phyloP scores from a whole-genome alignment of 2,329 filamentous ascomycete species.

The Trichoderma breve region DNA sequence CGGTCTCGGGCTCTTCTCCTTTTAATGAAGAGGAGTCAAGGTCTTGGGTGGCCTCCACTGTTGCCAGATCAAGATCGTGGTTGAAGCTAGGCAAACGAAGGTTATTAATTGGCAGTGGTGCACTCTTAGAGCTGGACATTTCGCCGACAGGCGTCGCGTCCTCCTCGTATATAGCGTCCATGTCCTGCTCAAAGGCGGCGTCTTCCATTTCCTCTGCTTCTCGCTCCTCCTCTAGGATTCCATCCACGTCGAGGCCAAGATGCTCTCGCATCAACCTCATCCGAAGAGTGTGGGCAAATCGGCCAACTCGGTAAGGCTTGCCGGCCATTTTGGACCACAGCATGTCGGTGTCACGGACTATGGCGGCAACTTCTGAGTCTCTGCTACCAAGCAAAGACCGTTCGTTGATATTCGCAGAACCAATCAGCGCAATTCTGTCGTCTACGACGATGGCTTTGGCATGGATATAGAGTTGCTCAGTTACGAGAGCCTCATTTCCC shows the following conservation, averaged over 20 bases:
- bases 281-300: constrained; percentile 88
- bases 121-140: constrained; percentile 35
- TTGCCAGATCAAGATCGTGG: constrained; percentile 52
- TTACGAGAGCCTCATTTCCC: constrained; percentile 78
- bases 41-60: constrained; percentile 50
- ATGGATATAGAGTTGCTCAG: constrained; percentile 97
- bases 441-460: constrained; percentile 97
- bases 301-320: constrained; percentile 81
- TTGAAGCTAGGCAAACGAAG: constrained; percentile 61
- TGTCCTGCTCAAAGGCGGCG: constrained; percentile 55
- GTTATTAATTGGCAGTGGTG: constrained; percentile 36
- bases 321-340: constrained; percentile 90
- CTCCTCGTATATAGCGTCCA: constrained; percentile 61
- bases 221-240: constrained; percentile 76
- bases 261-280: constrained; percentile 96
- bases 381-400: constrained; percentile 88
- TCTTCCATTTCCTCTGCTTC: constrained; percentile 64
- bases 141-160: constrained; percentile 34
- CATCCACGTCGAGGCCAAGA: constrained; percentile 91
- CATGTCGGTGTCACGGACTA: constrained; percentile 92
- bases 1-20: constrained; percentile 26
- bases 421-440: constrained; percentile 88
- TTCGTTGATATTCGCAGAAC: constrained; percentile 98
- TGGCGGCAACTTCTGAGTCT: constrained; percentile 87
- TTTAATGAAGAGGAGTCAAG: constrained; percentile 23